phyloP scores from a whole-genome alignment of 345 rosid species.

The Noccaea bulbosa region DNA sequence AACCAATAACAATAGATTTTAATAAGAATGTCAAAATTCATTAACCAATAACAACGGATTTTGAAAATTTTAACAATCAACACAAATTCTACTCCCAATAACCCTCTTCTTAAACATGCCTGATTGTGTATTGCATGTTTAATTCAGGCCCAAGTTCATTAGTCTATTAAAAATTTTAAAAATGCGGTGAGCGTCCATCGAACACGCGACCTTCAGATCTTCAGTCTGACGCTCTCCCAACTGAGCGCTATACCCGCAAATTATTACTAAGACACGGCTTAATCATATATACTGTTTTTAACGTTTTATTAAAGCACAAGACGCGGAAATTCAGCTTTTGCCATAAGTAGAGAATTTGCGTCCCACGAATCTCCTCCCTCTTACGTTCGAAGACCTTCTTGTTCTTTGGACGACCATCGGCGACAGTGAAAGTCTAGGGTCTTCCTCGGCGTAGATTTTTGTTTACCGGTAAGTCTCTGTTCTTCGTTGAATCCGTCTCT shows the following conservation, averaged over 20 bases:
- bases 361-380: conserved; percentile 29
- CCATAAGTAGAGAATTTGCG: conserved; percentile 38
- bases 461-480: conserved; percentile 6
- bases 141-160: background rate
- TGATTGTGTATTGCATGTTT: too few species aligned
- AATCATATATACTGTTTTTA: too few species aligned
- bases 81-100: too few species aligned
- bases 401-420: conserved; percentile 40
- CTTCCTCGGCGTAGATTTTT: conserved; percentile 11
- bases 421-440: conserved; percentile 25
- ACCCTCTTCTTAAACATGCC: too few species aligned
- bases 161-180: background rate
- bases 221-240: conserved; percentile 99
- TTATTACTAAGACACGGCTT: rapidly evolving
- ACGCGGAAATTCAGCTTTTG: background rate
- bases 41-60: too few species aligned
- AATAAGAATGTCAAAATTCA: too few species aligned
- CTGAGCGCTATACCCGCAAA: conserved; percentile 75
- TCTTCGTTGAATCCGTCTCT: background rate
- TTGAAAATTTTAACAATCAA: too few species aligned
- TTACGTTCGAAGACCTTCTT: conserved; percentile 36
- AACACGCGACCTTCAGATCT: conserved; percentile 99
- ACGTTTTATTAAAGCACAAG: background rate
- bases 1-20: too few species aligned
- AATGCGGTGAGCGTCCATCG: conserved; percentile 92